Conservation (phyloP, 371 early-diverging fungal genomes). For the Mucor circinelloides region DNA sequence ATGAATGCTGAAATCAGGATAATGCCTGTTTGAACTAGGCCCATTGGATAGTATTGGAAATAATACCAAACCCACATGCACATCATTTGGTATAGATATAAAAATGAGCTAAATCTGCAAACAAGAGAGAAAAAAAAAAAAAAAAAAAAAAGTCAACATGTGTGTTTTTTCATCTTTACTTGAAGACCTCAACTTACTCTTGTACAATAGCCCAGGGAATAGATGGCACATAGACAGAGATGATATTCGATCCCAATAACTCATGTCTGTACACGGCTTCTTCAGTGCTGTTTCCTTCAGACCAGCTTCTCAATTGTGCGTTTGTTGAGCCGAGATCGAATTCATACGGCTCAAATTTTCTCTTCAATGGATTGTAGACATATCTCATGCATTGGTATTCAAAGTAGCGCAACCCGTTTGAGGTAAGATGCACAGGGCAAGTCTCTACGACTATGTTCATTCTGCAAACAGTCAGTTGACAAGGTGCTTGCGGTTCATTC, state of each 20-base stretch:
- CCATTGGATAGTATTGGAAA: conserved; percentile 71
- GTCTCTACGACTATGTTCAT: conserved; percentile 46
- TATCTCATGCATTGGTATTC: conserved; percentile 77
- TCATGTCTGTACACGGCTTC: conserved; percentile 58
- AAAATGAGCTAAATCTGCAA: conserved; percentile 56
- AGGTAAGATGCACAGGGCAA: conserved; percentile 42
- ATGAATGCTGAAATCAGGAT: conserved; percentile 65
- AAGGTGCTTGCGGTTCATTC: neutral
- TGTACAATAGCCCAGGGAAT: conserved; percentile 50
- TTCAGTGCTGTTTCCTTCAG: conserved; percentile 46
- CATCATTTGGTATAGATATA: conserved; percentile 79
- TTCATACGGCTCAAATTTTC: conserved; percentile 54
- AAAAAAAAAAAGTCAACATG: neutral
- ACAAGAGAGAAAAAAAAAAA: neutral
- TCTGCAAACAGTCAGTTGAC: neutral
- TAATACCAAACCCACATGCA: conserved; percentile 72
- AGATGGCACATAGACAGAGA: conserved; percentile 59
- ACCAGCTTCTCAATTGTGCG: conserved; percentile 46
- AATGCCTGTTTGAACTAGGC: conserved; percentile 66
- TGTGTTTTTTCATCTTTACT: too few relatives aligned
- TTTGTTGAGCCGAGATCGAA: conserved; percentile 57
- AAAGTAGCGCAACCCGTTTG: conserved; percentile 58
- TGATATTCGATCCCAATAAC: conserved; percentile 66
- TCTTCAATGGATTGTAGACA: conserved; percentile 50
- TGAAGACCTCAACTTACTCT: conserved; percentile 49